Conservation (phyloP, 495 filamentous ascomycete species). For the Podospora fimiseda region DNA sequence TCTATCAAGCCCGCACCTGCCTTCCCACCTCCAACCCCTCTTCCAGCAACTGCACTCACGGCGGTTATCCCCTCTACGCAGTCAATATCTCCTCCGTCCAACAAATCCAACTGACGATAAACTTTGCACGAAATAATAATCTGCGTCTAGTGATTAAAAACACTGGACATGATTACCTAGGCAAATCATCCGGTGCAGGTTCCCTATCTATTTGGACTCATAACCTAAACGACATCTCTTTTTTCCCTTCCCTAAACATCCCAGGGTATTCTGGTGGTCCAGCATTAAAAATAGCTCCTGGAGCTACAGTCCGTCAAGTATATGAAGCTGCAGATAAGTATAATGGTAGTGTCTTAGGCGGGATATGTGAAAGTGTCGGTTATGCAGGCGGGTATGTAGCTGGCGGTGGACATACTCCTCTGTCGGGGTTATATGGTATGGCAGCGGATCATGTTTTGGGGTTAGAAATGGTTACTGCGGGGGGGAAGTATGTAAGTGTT, state of each 20-base stretch:
- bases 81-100: too few relatives aligned
- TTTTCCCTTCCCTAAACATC: neutral
- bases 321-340: neutral
- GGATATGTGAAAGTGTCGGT: neutral
- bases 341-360: neutral
- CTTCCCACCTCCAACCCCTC: too few relatives aligned
- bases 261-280: neutral
- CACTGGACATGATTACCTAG: neutral
- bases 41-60: too few relatives aligned
- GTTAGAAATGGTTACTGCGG: neutral
- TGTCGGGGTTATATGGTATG: neutral
- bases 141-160: too few relatives aligned
- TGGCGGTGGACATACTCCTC: neutral
- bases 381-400: neutral
- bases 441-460: neutral
- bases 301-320: neutral
- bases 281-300: neutral
- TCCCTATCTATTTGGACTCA: neutral
- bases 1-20: too few relatives aligned
- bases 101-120: too few relatives aligned
- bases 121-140: too few relatives aligned
- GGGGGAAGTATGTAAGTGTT: neutral
- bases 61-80: too few relatives aligned
- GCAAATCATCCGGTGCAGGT: neutral
- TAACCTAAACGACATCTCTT: neutral